Evolutionary conservation across 2,329 filamentous ascomycete species (phyloP).

Genomic region (Fonsecaea pugnacius): DNA sequence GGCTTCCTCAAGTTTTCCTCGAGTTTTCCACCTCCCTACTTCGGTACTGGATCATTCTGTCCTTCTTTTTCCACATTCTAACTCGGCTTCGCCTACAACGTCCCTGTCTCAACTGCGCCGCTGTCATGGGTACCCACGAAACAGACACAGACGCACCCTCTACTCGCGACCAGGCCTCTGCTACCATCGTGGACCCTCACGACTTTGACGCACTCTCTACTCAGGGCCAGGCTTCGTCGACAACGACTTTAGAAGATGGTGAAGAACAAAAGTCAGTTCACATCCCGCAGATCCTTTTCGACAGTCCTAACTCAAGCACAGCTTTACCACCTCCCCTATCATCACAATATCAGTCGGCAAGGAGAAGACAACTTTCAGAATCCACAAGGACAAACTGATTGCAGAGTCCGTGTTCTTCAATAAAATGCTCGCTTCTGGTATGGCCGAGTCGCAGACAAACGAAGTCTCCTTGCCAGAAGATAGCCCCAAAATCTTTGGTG

Average conservation of each 20-base stretch:
- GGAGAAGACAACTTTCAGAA: background rate
- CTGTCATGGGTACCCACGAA: too few species aligned
- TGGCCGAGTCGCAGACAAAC: constrained; percentile 4
- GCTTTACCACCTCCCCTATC: constrained; percentile 2
- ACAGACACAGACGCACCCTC: too few species aligned
- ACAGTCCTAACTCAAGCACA: background rate
- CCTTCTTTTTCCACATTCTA: too few species aligned
- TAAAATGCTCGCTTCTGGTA: background rate
- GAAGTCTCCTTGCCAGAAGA: background rate
- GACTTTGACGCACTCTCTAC: background rate
- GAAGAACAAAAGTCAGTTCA: background rate
- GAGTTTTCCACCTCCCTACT: too few species aligned
- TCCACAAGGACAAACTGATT: background rate
- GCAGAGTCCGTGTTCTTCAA: background rate
- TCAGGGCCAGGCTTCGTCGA: background rate
- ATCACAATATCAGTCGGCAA: background rate
- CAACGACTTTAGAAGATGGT: background rate
- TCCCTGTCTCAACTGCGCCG: too few species aligned
- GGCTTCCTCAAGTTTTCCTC: too few species aligned
- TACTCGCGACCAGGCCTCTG: background rate
- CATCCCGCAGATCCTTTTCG: background rate
- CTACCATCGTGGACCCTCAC: background rate
- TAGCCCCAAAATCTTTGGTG: background rate
- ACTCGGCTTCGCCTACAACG: too few species aligned
- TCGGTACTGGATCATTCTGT: too few species aligned